Evolutionary conservation across 169 alveolate species (phyloP), one percentile per base, ranked within the genome.

Genomic region (Amoebophrya sp.): DNA sequence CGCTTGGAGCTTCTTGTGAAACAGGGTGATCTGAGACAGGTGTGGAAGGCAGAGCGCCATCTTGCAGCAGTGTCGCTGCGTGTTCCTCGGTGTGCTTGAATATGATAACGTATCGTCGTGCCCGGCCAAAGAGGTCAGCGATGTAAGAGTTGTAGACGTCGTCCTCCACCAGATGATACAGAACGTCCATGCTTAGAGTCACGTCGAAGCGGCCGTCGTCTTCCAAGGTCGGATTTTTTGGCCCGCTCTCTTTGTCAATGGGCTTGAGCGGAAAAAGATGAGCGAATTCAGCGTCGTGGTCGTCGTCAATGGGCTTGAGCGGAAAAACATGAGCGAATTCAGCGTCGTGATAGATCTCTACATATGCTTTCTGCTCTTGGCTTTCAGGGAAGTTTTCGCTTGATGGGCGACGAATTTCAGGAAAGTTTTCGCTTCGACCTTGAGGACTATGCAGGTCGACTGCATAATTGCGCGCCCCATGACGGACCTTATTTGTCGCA

Each of bases 81-180:
- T n/a, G n/a, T n/a, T n/a, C n/a, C n/a, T n/a, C n/a, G n/a, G n/a
- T n/a, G n/a, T n/a, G n/a, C n/a, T n/a, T n/a, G n/a, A n/a, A n/a
- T n/a, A n/a, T n/a, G n/a, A n/a, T n/a, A n/a, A n/a, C n/a, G n/a
- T n/a, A n/a, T n/a, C n/a, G n/a, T n/a, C n/a, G n/a, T n/a, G n/a
- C n/a, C n/a, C n/a, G n/a, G n/a, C n/a, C n/a, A n/a, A 65, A 65
- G 83, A 65, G 83, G 2, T 65, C 33, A 0, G 12, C 33, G 39
- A 65, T 65, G 83, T 65, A 65, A 10, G 10, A 26, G 36, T 12
- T 36, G 83, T 65, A 65, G 3, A 26, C n/a, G 36, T 0, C 12
- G 83, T 65, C 83, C n/a, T 65, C 83, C 26, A 65, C 83, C 83
- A 65, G 33, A 26, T 65, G 83, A 26, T 65, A 65, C 38, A 65